Percentiles rank a stretch among this genome's conserved stretches.
phyloP scores from a whole-genome alignment of 768 basidiomycete species.

The Mycena olivaceomarginata region DNA sequence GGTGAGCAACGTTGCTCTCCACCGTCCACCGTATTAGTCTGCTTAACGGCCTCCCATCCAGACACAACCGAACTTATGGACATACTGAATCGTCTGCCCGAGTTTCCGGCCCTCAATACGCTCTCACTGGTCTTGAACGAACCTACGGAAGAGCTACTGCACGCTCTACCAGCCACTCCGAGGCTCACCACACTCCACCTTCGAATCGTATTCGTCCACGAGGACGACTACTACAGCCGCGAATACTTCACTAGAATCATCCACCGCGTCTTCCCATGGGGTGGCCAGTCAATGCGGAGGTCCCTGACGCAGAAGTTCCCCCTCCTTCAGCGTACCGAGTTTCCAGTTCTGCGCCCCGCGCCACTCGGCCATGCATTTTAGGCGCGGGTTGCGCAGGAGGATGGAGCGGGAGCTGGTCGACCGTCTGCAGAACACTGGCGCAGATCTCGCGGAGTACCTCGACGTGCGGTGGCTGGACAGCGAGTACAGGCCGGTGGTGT shows the following conservation, averaged over 20 bases:
- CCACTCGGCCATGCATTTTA: conserved; percentile 21
- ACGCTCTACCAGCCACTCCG: not conserved
- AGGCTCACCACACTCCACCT: conserved; percentile 16
- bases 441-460: conserved; percentile 13
- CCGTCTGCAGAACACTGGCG: not conserved
- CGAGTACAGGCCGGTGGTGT: not conserved
- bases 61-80: not conserved
- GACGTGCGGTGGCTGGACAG: conserved; percentile 22
- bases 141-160: not conserved
- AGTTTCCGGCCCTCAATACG: not conserved
- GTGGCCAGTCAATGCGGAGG: conserved; percentile 4
- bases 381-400: conserved; percentile 18
- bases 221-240: not conserved
- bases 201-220: not conserved
- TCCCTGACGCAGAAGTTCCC: conserved; percentile 14
- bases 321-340: not conserved
- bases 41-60: not conserved
- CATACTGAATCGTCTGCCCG: not conserved
- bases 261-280: not conserved
- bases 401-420: conserved; percentile 28
- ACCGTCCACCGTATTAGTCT: not conserved
- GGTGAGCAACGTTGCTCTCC: not conserved
- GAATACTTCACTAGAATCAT: not conserved
- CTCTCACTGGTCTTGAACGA: not conserved
- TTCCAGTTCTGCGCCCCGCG: conserved; percentile 8